Conservation (phyloP, 345 rosid species). For the Balakata baccata region DNA sequence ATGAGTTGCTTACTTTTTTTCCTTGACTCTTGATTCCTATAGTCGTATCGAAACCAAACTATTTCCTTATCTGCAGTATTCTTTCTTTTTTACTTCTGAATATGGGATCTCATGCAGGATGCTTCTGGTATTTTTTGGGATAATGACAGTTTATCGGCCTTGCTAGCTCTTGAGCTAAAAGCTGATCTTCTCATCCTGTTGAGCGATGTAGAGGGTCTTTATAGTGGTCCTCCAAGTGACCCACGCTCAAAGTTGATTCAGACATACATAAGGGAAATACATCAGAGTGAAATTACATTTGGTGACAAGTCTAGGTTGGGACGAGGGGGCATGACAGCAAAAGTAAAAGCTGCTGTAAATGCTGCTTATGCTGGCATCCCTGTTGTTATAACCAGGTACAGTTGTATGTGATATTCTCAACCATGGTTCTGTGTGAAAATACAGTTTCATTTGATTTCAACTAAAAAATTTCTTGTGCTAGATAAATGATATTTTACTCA, state of each 20-base stretch:
- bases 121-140: slow-evolving; percentile 99
- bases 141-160: slow-evolving; percentile 95
- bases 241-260: slow-evolving; percentile 83
- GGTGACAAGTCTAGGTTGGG: slow-evolving; percentile 99
- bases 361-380: slow-evolving; percentile 93
- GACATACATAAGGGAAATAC: slow-evolving; percentile 76
- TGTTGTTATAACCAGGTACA: slow-evolving; percentile 90
- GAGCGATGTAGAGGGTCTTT: slow-evolving; percentile 98
- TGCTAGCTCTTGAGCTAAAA: slow-evolving; percentile 82
- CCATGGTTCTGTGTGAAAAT: not conserved
- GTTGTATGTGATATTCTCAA: not conserved
- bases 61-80: not conserved
- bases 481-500: not conserved
- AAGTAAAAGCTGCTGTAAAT: slow-evolving; percentile 92
- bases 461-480: not conserved
- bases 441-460: not conserved
- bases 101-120: slow-evolving; percentile 53
- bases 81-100: slow-evolving; percentile 10
- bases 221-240: slow-evolving; percentile 93
- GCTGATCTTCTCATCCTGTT: slow-evolving; percentile 93
- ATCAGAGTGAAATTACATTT: slow-evolving; percentile 82
- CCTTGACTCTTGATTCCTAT: no score
- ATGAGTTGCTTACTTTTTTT: no score
- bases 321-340: slow-evolving; percentile 99
- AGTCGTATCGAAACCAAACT: no score